Evolutionary conservation across 2,329 filamentous ascomycete species (phyloP), one percentile per base, ranked within the genome.

Genomic region (Colletotrichum lini): DNA sequence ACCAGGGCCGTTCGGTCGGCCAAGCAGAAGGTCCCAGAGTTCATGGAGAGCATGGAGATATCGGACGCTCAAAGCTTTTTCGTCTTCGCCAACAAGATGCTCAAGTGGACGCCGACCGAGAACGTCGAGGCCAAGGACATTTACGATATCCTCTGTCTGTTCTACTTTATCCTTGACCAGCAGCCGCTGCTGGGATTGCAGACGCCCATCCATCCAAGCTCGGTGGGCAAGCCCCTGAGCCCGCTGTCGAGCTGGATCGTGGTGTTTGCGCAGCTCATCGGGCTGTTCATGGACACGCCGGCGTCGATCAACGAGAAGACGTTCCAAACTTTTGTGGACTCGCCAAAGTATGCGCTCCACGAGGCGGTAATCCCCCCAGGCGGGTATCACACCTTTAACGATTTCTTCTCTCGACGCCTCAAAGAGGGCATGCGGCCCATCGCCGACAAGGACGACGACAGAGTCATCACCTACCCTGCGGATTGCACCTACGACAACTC

Each of bases 131-230:
- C 80, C 35, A 77, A 77, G 42, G 78, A 82, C 18, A 76, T 84
- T 57, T 82, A 82, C 74, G 79, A 63, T 23, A 78, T 79, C 38
- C 70, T 84, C 16, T 81, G 79, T 66, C 73, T 82, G 21, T 83
- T 84, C 74, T 83, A 84, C 75, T 84, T 80, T 69, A 73, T 84
- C 40, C 72, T 84, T n/a, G 74, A 78, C 45, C 81, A 83, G 70
- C 44, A 74, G 0, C 73, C 80, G 1, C 71, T 84, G 30, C 67
- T 70, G 3, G 67, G 30, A 10, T 7, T 54, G 26, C 59, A 49
- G 47, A 64, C 50, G 53, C 52, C 75, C 69, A 79, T 83, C 62
- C 49, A 73, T 0, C 82, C 82, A 10, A 64, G 74, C 18, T 74
- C 75, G n/a, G 74, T 67, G 23, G 73, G 77, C 4, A 71, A 77